These are phyloP conservation scores for Colletotrichum sp. DNA, from an alignment of 2,329 filamentous ascomycete species.

Conservation along the genomic window DNA sequence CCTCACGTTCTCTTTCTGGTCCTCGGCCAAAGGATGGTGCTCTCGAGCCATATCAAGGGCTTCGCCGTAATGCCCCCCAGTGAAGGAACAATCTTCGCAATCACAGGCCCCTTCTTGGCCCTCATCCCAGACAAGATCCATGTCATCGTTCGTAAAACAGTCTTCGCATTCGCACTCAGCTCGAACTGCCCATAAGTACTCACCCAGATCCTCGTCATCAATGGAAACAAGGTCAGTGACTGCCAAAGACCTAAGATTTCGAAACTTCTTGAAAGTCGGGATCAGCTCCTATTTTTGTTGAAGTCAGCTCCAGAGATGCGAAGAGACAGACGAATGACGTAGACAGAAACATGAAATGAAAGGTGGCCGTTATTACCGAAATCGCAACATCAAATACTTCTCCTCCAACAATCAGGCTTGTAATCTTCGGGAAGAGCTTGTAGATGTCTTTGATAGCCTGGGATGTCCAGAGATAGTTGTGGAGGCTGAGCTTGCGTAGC, in stretches of 20 bases:
- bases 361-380: background rate
- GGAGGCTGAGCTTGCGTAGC: background rate
- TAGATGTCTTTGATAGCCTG: too few relatives aligned
- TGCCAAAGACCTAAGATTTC: background rate
- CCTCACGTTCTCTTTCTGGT: background rate
- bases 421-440: too few relatives aligned
- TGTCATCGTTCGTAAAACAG: background rate
- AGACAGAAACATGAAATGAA: too few relatives aligned
- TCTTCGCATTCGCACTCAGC: too few relatives aligned
- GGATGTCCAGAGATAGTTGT: background rate
- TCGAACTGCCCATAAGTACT: accelerated
- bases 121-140: background rate
- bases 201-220: accelerated
- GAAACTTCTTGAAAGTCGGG: background rate
- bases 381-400: background rate
- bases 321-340: too few relatives aligned
- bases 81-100: background rate
- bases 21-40: background rate
- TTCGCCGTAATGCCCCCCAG: background rate
- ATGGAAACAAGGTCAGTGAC: background rate
- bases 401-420: too few relatives aligned
- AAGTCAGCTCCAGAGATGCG: too few relatives aligned
- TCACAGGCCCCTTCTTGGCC: background rate
- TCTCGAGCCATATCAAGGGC: background rate
- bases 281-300: background rate